Conservation (phyloP, 2,329 filamentous ascomycete genomes). For the Plenodomus tracheiphilus region DNA sequence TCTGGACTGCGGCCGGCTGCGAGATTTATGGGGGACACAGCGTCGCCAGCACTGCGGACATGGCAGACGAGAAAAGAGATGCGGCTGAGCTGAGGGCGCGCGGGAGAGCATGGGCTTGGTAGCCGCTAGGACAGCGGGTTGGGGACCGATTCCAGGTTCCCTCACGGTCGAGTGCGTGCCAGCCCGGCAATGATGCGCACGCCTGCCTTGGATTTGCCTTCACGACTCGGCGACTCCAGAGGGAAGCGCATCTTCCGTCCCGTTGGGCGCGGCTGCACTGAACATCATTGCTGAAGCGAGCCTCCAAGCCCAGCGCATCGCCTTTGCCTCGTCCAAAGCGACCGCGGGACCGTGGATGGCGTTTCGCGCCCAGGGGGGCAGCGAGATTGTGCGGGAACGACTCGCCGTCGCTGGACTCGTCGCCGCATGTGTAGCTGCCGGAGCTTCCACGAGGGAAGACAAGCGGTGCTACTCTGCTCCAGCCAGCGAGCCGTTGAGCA, state of each 20-base stretch:
- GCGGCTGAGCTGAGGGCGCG: background rate
- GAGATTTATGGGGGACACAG: background rate
- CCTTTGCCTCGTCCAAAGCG: slow-evolving; percentile 2
- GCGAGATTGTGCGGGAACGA: background rate
- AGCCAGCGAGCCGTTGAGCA: background rate
- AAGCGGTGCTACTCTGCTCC: background rate
- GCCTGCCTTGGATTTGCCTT: slow-evolving; percentile 12
- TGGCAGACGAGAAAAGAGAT: background rate
- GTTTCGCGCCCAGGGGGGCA: too few relatives aligned
- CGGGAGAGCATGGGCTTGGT: slow-evolving; percentile 4
- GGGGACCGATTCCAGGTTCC: background rate
- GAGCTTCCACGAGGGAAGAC: background rate
- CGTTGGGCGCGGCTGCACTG: slow-evolving; percentile 5
- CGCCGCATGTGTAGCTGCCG: background rate
- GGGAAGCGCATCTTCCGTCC: slow-evolving; percentile 5
- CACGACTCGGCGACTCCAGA: slow-evolving; percentile 18
- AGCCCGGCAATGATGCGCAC: slow-evolving; percentile 18
- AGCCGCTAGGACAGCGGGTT: slow-evolving; percentile 4
- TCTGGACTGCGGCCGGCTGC: background rate
- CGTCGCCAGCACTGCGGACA: background rate
- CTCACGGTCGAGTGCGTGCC: slow-evolving; percentile 14
- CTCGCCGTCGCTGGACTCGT: background rate
- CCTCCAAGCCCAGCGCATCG: slow-evolving; percentile 2
- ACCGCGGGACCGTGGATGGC: background rate
- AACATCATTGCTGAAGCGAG: slow-evolving; percentile 12